Evolutionary conservation across 495 filamentous ascomycete species (phyloP).

Genomic region (Penicillium turbatum): DNA sequence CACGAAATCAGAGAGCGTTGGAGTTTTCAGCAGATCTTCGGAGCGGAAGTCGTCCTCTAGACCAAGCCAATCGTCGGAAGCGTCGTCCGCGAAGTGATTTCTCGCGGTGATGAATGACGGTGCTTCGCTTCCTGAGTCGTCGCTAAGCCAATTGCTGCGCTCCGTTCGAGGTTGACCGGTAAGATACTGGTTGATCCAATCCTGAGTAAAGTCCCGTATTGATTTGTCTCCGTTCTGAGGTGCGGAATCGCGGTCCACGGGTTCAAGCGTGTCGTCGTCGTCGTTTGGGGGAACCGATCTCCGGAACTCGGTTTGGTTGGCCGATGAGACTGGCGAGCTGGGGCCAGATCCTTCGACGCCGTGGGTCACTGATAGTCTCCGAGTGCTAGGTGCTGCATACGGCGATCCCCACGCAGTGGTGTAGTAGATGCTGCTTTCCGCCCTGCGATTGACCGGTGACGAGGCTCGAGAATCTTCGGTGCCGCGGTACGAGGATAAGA

Average conservation of each 20-base stretch:
- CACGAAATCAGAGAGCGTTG: constrained; percentile 41
- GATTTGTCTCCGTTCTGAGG: constrained; percentile 41
- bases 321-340: constrained; percentile 42
- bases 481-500: constrained; percentile 30
- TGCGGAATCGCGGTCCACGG: constrained; percentile 22
- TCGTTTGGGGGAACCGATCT: constrained; percentile 38
- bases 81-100: constrained; percentile 43
- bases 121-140: constrained; percentile 59
- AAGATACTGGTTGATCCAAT: constrained; percentile 74
- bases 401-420: constrained; percentile 73
- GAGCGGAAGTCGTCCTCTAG: constrained; percentile 40
- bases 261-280: constrained; percentile 22
- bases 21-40: constrained; percentile 41
- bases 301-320: constrained; percentile 49
- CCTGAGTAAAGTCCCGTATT: constrained; percentile 61
- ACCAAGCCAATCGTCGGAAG: constrained; percentile 43
- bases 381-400: constrained; percentile 55
- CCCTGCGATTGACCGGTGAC: constrained; percentile 41
- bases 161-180: constrained; percentile 57
- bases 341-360: constrained; percentile 33
- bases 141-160: constrained; percentile 67
- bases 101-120: constrained; percentile 44
- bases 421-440: constrained; percentile 51
- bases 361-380: constrained; percentile 41
- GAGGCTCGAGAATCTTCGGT: constrained; percentile 37